Conservation (phyloP, 257 asterid genomes). For the Solanum arcanum region DNA sequence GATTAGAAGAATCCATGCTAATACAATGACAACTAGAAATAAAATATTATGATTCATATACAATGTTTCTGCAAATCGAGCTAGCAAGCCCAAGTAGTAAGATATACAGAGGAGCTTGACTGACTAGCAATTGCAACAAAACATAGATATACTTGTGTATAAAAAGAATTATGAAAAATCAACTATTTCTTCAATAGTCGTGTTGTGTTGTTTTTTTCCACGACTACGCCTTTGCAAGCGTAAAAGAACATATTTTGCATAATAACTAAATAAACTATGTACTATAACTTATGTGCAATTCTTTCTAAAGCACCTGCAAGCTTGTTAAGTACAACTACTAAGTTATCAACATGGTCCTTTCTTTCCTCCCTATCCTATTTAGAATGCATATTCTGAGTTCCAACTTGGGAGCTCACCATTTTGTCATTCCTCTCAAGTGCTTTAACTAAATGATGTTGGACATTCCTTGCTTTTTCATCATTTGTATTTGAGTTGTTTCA, state of each 20-base stretch:
- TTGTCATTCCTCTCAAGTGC: constrained; percentile 62
- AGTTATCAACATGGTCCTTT: constrained; percentile 43
- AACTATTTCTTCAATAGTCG: background rate
- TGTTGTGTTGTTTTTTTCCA: background rate
- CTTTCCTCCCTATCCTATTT: constrained; percentile 67
- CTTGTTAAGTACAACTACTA: constrained; percentile 54
- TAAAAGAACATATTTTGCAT: constrained; percentile 10
- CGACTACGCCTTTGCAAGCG: background rate
- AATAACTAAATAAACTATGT: background rate
- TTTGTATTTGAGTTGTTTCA: constrained; percentile 21
- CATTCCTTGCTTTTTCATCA: constrained; percentile 24
- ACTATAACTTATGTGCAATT: constrained; percentile 77
- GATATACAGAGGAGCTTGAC: background rate
- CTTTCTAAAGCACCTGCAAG: constrained; percentile 69
- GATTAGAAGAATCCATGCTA: background rate
- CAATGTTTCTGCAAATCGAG: background rate
- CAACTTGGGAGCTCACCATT: constrained; percentile 52
- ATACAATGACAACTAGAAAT: background rate
- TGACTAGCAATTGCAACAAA: background rate
- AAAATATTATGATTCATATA: background rate
- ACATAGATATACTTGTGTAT: background rate
- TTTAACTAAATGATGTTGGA: constrained; percentile 36
- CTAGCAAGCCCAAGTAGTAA: background rate
- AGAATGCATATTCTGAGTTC: constrained; percentile 49
- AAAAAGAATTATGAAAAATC: background rate